Evolutionary conservation across 148 eudicot species (phyloP).

Genomic region (Salicornia ramosissima): DNA sequence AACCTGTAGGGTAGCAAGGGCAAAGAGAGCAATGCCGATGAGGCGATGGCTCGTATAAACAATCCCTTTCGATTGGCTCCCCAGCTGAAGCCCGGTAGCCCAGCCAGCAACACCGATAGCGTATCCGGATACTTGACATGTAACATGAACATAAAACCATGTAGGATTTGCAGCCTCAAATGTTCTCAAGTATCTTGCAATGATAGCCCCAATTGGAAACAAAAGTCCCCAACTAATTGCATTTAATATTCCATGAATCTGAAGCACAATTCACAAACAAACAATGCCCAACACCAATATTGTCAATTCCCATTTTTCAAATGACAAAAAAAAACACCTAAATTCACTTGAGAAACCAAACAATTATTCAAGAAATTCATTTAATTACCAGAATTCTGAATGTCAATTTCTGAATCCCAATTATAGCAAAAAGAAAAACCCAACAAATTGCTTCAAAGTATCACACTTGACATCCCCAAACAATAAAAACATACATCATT

Average conservation of each 20-base stretch:
- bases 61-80: constrained; percentile 59
- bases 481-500: neutral
- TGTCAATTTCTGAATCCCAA: constrained; percentile 10
- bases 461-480: neutral
- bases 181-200: constrained; percentile 67
- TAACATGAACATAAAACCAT: constrained; percentile 83
- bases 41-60: constrained; percentile 54
- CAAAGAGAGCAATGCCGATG: constrained; percentile 82
- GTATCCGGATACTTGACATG: constrained; percentile 72
- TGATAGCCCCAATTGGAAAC: constrained; percentile 73
- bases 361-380: neutral
- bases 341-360: neutral
- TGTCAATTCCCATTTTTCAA: neutral
- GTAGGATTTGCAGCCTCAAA: constrained; percentile 77
- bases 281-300: constrained; percentile 3
- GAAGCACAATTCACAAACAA: constrained; percentile 10
- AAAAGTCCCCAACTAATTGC: constrained; percentile 88
- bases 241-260: constrained; percentile 92
- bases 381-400: neutral
- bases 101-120: constrained; percentile 92
- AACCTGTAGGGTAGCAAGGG: constrained; percentile 91
- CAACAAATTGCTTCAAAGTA: neutral
- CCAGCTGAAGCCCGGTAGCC: constrained; percentile 92
- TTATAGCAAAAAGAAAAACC: neutral
- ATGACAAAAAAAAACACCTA: neutral